Conservation (phyloP, 164 flowering plant species). For the grape (Vitis vinifera) region DNA sequence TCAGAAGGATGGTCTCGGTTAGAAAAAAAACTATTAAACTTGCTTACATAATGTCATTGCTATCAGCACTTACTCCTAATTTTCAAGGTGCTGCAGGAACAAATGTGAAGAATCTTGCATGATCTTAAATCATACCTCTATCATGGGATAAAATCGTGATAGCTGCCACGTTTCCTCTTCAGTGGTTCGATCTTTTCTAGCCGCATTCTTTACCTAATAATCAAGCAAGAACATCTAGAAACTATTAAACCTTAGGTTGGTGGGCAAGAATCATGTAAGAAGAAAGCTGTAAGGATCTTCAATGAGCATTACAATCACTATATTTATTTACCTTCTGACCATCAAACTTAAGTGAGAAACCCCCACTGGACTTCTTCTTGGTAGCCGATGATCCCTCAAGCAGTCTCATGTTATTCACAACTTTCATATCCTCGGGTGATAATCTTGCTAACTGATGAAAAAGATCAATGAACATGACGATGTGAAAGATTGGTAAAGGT, state of each 20-base stretch:
- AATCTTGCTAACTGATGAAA: constrained; percentile 38
- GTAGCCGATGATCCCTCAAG: constrained; percentile 34
- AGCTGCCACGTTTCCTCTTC: constrained; percentile 56
- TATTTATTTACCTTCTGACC: constrained; percentile 34
- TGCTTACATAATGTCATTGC: no score
- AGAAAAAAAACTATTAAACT: no score
- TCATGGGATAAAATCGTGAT: constrained; percentile 47
- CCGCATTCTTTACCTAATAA: constrained; percentile 38
- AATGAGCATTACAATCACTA: background rate
- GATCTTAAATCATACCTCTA: constrained; percentile 31
- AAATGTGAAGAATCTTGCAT: background rate
- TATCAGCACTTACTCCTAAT: no score
- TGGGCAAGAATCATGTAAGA: no score
- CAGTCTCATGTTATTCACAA: constrained; percentile 40
- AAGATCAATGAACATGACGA: constrained; percentile 1
- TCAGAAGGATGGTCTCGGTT: no score
- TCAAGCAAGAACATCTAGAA: background rate
- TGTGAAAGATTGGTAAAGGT: background rate
- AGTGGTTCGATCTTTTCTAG: constrained; percentile 43
- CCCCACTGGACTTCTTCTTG: constrained; percentile 23
- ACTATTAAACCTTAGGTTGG: background rate
- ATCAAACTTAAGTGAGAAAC: constrained; percentile 51
- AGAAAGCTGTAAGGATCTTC: background rate
- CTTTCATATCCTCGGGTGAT: constrained; percentile 47
- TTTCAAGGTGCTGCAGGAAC: background rate